Evolutionary conservation across 2,329 filamentous ascomycete species (phyloP).

Genomic region (Colletotrichum noveboracense): DNA sequence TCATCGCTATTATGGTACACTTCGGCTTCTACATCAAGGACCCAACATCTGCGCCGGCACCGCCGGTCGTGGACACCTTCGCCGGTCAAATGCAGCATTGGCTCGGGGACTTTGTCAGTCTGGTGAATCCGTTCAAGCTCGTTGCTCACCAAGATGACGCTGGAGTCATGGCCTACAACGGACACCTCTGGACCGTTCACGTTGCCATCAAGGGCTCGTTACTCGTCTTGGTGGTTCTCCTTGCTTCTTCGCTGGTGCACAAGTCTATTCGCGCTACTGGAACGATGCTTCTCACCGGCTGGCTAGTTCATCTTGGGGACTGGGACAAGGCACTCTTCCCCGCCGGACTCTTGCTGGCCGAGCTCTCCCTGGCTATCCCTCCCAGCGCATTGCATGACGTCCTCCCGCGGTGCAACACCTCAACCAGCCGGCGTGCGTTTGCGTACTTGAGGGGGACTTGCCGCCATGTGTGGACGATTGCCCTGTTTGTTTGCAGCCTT

Average conservation of each 20-base stretch:
- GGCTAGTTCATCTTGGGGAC: conserved; percentile 30
- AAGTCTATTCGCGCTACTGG: conserved; percentile 44
- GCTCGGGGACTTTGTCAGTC: conserved; percentile 33
- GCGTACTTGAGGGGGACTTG: neutral
- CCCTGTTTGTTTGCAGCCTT: neutral
- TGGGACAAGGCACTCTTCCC: conserved; percentile 1
- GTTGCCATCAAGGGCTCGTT: conserved; percentile 64
- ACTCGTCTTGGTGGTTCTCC: conserved; percentile 58
- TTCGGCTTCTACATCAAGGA: neutral
- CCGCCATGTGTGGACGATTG: neutral
- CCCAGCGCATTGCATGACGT: conserved; percentile 26
- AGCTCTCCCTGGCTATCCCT: conserved; percentile 54
- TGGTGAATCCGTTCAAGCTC: conserved; percentile 23
- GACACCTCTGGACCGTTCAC: conserved; percentile 68
- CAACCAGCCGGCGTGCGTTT: neutral
- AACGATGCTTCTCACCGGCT: conserved; percentile 43
- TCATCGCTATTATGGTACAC: conserved; percentile 38
- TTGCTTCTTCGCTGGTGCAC: conserved; percentile 50
- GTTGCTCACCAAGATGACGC: conserved; percentile 1
- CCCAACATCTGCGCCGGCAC: neutral
- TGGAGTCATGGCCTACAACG: conserved; percentile 48
- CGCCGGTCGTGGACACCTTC: conserved; percentile 15
- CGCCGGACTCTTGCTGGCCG: conserved; percentile 57
- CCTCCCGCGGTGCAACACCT: neutral
- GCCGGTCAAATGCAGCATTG: conserved; percentile 51